Evolutionary conservation across 176 grass and related monocot species (phyloP).

Genomic region (Carex kokanica): DNA sequence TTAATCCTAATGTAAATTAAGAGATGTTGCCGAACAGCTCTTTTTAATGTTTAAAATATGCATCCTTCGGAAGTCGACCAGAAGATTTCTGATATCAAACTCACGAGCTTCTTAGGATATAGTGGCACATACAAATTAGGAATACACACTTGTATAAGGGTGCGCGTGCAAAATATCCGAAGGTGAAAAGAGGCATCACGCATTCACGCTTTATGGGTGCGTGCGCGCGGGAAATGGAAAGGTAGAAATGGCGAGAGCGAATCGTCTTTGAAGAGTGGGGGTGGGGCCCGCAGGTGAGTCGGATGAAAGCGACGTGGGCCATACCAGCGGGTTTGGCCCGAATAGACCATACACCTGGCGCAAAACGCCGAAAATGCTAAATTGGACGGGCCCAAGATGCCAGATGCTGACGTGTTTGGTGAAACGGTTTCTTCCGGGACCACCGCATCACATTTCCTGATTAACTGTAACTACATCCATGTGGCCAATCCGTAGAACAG

Average conservation of each 20-base stretch:
- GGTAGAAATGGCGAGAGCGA: background rate
- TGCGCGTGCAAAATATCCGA: background rate
- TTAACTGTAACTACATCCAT: background rate
- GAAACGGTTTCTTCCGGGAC: background rate
- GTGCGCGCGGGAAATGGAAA: background rate
- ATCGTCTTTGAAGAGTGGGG: background rate
- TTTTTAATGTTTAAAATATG: too few relatives aligned
- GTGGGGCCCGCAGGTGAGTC: background rate
- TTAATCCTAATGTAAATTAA: too few relatives aligned
- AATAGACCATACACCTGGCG: conserved; percentile 3
- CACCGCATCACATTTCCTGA: background rate
- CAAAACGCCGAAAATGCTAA: conserved; percentile 1
- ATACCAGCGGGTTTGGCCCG: background rate
- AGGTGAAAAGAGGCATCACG: background rate
- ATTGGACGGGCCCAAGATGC: background rate
- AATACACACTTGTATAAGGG: too few relatives aligned
- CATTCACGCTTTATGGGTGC: background rate
- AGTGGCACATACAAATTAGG: too few relatives aligned
- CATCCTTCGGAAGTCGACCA: too few relatives aligned
- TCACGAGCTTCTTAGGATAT: too few relatives aligned
- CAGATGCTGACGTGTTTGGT: conserved; percentile 1
- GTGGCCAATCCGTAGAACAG: background rate
- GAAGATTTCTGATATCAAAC: too few relatives aligned
- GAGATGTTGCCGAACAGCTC: too few relatives aligned
- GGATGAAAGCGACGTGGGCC: background rate